These are phyloP conservation scores for Nicotiana rustica DNA, from an alignment of 305 asterid species.

Conservation along the genomic window DNA sequence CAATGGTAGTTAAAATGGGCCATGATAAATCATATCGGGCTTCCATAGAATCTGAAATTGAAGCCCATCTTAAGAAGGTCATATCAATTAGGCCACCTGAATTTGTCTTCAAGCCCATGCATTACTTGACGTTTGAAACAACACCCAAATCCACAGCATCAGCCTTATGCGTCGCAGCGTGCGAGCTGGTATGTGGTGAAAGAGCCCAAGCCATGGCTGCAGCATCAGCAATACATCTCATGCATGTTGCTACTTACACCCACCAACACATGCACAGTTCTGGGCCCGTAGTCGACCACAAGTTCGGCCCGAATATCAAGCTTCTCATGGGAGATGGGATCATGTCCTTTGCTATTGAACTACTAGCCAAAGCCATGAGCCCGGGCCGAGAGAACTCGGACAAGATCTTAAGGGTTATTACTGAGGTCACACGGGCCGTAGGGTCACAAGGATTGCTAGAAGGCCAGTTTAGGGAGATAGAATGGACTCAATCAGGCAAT, in stretches of 20 bases:
- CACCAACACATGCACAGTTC: slow-evolving; percentile 60
- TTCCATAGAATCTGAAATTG: slow-evolving; percentile 51
- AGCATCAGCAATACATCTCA: slow-evolving; percentile 61
- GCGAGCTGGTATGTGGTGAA: slow-evolving; percentile 61
- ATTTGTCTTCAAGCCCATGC: slow-evolving; percentile 70
- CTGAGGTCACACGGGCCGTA: slow-evolving; percentile 48
- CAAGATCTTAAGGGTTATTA: slow-evolving; percentile 47
- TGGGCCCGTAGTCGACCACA: slow-evolving; percentile 37
- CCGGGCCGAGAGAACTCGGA: slow-evolving; percentile 35
- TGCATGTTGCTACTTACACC: slow-evolving; percentile 56
- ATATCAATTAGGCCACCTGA: slow-evolving; percentile 54
- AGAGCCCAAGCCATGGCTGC: slow-evolving; percentile 56
- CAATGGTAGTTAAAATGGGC: slow-evolving; percentile 31
- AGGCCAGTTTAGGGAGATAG: slow-evolving; percentile 49
- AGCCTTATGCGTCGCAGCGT: slow-evolving; percentile 63
- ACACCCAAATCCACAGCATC: slow-evolving; percentile 61
- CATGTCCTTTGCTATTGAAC: slow-evolving; percentile 56
- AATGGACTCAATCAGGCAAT: background rate
- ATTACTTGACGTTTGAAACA: slow-evolving; percentile 59
- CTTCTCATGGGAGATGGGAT: slow-evolving; percentile 64
- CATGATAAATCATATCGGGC: slow-evolving; percentile 50
- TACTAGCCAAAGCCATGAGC: slow-evolving; percentile 52
- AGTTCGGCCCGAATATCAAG: slow-evolving; percentile 57
- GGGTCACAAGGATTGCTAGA: slow-evolving; percentile 60
- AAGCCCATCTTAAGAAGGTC: slow-evolving; percentile 48